phyloP scores from a whole-genome alignment of 2,329 filamentous ascomycete genomes.

The Talaromyces islandicus region DNA sequence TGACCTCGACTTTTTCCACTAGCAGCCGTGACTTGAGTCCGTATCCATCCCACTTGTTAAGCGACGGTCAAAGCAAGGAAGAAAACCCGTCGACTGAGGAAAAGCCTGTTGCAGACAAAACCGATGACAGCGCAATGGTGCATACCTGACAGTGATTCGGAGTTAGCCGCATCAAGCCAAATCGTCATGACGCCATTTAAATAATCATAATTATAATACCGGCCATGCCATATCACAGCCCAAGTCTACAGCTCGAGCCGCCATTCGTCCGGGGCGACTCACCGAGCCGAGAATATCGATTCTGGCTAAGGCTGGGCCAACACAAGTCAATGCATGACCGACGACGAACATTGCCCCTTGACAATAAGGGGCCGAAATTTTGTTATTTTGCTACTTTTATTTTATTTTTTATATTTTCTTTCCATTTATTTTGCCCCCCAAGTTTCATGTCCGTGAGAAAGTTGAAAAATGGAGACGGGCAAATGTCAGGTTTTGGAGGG shows the following conservation, averaged over 20 bases:
- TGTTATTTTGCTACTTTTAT: neutral
- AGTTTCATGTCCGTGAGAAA: neutral
- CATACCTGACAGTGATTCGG: neutral
- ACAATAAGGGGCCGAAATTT: neutral
- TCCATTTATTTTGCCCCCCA: neutral
- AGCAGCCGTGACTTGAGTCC: slow-evolving; percentile 46
- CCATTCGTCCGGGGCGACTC: neutral
- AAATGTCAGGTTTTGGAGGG: neutral
- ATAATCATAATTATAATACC: neutral
- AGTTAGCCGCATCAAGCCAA: neutral
- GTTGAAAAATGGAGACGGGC: neutral
- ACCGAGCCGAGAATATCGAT: neutral
- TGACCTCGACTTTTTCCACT: slow-evolving; percentile 48
- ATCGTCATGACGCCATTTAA: neutral
- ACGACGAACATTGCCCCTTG: neutral
- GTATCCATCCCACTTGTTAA: slow-evolving; percentile 37
- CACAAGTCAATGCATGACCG: neutral
- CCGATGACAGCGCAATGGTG: neutral
- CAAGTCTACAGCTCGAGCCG: neutral
- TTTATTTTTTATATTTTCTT: neutral
- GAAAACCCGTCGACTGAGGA: slow-evolving; percentile 11
- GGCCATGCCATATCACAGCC: neutral
- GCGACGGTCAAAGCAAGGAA: slow-evolving; percentile 17
- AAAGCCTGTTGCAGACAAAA: neutral
- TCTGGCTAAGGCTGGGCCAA: neutral